Percentiles rank a stretch among this genome's conserved stretches.
Conservation (phyloP, 2,329 filamentous ascomycete genomes). For the Colletotrichum abscissum region DNA sequence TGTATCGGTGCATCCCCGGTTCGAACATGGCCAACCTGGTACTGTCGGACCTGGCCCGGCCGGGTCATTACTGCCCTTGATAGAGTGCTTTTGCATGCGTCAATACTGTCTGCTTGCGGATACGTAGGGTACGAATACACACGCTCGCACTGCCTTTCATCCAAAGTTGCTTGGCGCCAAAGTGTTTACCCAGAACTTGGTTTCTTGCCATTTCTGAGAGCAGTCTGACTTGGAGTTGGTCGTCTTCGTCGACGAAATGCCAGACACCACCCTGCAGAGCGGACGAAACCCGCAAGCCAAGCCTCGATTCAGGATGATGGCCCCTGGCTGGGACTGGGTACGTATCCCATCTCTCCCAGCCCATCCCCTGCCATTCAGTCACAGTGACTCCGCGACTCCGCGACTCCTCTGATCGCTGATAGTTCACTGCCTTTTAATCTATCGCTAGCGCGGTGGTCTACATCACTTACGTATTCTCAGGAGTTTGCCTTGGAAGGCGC, state of each 20-base stretch:
- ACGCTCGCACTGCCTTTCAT: not conserved
- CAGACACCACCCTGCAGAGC: constrained; percentile 3
- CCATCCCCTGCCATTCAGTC: not conserved
- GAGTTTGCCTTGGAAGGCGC: constrained; percentile 29
- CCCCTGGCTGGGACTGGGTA: not conserved
- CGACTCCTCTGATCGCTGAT: not conserved
- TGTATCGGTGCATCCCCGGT: constrained; percentile 26
- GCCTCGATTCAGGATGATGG: not conserved
- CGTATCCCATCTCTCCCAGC: not conserved
- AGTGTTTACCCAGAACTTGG: not conserved
- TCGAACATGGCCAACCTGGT: constrained; percentile 1
- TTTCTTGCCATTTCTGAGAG: not conserved
- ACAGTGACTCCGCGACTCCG: not conserved
- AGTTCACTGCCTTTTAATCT: constrained; percentile 6
- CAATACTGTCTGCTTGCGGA: not conserved
- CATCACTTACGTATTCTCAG: constrained; percentile 29
- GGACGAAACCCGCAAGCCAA: not conserved
- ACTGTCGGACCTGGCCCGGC: constrained; percentile 18
- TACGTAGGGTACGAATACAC: not conserved
- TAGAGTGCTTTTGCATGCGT: not conserved
- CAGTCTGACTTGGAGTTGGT: not conserved
- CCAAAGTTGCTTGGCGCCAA: not conserved
- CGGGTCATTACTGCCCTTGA: not conserved
- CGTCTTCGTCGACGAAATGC: not conserved
- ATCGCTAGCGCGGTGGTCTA: constrained; percentile 11